Evolutionary conservation across 352 stramenopile genomes (phyloP), one percentile per base, ranked within the genome.

Genomic region (Phytophthora citrophthora): DNA sequence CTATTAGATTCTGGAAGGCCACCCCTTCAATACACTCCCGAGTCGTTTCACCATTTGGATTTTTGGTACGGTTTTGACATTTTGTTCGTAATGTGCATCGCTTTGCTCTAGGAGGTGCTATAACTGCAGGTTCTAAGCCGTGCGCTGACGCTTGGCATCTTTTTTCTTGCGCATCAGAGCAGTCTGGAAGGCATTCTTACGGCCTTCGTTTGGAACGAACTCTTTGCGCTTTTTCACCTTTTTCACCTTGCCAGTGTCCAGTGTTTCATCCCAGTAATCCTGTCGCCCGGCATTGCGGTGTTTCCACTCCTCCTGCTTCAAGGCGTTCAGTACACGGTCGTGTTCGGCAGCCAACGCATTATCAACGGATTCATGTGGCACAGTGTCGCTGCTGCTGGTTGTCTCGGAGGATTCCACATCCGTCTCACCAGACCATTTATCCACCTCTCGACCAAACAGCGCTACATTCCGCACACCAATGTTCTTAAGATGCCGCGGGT

Each of bases 171-270:
- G 69, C 48, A 88, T 67, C 23, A 91, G 60, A 45, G 77, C 70
- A 1, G 59, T 68, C 56, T 92, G 84, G 65, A 95, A 95, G 27
- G 68, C 74, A 66, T 95, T 95, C 15, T 72, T 61, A 39, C 61
- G 68, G 45, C 87, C 87, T 79, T 95, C 72, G 57, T 95, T 95
- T 7, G 83, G 26, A 13, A 91, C 70, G 56, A 95, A 95, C 47
- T 89, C 83, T 49, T 91, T 93, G 51, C 83, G 81, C 64, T 92
- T 91, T 71, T 91, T 91, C 49, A 93, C 65, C 70, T 93, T 95
- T 58, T 93, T 93, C 8, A 87, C 51, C 50, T 95, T 90, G 34
- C 87, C 87, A 8, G 54, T 49, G 56, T 95, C 87, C 2, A 95
- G 72, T 16, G 79, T 80, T 38, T 90, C 83, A 54, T 95, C 79